Evolutionary conservation across 352 stramenopile species (phyloP).

Genomic region (Phytophthora podocarpi): DNA sequence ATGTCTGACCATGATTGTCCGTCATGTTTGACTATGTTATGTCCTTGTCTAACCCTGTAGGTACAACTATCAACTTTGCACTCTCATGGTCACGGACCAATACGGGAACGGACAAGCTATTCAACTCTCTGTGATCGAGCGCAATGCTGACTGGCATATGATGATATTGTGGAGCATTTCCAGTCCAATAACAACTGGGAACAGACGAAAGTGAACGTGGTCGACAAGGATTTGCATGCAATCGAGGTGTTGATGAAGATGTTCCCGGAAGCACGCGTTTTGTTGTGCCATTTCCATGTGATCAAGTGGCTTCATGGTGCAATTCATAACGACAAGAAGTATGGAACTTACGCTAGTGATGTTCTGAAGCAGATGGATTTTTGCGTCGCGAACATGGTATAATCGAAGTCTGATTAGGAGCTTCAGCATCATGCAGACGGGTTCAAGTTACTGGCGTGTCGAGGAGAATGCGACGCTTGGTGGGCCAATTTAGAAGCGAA

Average conservation of each 20-base stretch:
- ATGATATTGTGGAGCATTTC: constrained; percentile 4
- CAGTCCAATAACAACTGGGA: neutral
- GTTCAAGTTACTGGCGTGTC: neutral
- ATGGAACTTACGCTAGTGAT: neutral
- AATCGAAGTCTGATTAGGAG: neutral
- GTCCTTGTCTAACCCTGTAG: no score
- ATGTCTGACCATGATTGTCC: constrained; percentile 8
- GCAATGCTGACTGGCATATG: constrained; percentile 11
- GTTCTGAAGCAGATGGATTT: constrained; percentile 11
- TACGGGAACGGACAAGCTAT: constrained; percentile 5
- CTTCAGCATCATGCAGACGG: constrained; percentile 2
- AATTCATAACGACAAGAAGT: constrained; percentile 8
- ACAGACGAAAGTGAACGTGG: constrained; percentile 1
- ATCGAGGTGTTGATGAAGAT: constrained; percentile 9
- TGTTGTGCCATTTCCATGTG: constrained; percentile 10
- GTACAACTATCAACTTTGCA: constrained; percentile 9
- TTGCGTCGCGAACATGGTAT: constrained; percentile 6
- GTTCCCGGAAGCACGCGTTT: neutral
- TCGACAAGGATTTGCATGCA: constrained; percentile 22
- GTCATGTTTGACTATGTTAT: constrained; percentile 20
- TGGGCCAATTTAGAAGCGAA: neutral
- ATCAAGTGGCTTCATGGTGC: neutral
- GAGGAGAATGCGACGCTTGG: neutral
- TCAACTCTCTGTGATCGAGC: constrained; percentile 6
- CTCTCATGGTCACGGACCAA: constrained; percentile 8